Evolutionary conservation across 1,284 basidiomycete species (phyloP).

Genomic region (Peniophora sp.): DNA sequence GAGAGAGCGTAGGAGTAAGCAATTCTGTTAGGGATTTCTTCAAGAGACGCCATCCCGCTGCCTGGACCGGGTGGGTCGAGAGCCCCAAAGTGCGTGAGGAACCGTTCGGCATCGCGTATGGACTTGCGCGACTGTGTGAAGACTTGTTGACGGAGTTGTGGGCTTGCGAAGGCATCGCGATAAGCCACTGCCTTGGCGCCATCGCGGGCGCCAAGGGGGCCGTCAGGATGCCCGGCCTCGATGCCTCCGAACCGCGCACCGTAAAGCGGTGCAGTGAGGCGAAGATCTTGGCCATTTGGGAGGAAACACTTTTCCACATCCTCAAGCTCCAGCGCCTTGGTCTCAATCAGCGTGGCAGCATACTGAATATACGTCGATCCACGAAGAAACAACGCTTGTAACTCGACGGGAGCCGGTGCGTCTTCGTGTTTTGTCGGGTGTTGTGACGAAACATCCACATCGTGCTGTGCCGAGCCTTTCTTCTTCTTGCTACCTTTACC

Average conservation of each 20-base stretch:
- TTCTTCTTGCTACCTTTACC: conserved; percentile 45
- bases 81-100: conserved; percentile 72
- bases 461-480: conserved; percentile 25
- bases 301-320: conserved; percentile 48
- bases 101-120: conserved; percentile 73
- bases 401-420: conserved; percentile 75
- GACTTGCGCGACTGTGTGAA: conserved; percentile 53
- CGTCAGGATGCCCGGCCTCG: conserved; percentile 67
- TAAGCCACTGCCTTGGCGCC: conserved; percentile 60
- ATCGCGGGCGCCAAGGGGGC: conserved; percentile 53
- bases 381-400: conserved; percentile 72
- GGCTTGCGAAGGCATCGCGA: conserved; percentile 42
- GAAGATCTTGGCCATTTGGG: conserved; percentile 60
- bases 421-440: conserved; percentile 65
- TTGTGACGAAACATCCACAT: conserved; percentile 34
- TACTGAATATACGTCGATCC: conserved; percentile 74
- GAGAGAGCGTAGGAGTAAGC: conserved; percentile 62
- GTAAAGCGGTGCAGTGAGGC: conserved; percentile 62
- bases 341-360: conserved; percentile 64
- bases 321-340: conserved; percentile 59
- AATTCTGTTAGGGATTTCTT: conserved; percentile 40
- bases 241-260: conserved; percentile 64
- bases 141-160: conserved; percentile 50
- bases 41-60: conserved; percentile 24
- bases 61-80: conserved; percentile 35